Conservation (phyloP, 2,329 filamentous ascomycete genomes). For the Penicillium sumatraense region DNA sequence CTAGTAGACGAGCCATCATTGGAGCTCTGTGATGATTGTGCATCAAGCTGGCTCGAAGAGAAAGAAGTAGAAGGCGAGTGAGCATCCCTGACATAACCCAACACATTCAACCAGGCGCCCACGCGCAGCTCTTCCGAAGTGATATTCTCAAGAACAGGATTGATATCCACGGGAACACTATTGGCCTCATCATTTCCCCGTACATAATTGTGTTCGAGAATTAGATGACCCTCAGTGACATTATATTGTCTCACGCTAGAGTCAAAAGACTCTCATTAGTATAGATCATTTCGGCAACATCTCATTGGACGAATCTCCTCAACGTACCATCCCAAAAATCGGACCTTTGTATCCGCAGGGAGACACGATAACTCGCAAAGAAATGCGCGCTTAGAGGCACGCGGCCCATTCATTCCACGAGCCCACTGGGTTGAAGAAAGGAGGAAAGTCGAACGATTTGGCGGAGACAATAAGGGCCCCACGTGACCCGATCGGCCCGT, state of each 20-base stretch:
- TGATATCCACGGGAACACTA: constrained; percentile 69
- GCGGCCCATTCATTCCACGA: constrained; percentile 55
- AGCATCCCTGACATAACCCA: constrained; percentile 70
- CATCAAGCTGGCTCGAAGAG: constrained; percentile 15
- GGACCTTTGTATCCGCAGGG: constrained; percentile 73
- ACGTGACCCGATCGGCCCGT: constrained; percentile 43
- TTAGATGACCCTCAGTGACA: constrained; percentile 63
- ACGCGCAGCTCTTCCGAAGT: constrained; percentile 66
- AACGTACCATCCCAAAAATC: constrained; percentile 87
- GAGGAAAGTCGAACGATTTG: neutral
- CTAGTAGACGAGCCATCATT: neutral
- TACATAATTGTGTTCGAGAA: constrained; percentile 69
- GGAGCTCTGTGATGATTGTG: neutral
- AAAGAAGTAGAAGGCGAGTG: constrained; percentile 15
- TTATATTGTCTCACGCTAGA: constrained; percentile 64
- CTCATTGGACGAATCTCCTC: constrained; percentile 9
- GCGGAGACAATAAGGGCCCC: neutral
- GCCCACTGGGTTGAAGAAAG: neutral
- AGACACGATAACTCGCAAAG: constrained; percentile 63
- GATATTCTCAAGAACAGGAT: constrained; percentile 70
- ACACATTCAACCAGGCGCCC: constrained; percentile 87
- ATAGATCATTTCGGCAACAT: neutral
- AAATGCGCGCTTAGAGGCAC: constrained; percentile 68
- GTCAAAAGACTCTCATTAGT: neutral
- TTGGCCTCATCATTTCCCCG: constrained; percentile 42